Base-by-base conservation (phyloP, 1,284 basidiomycete genomes). In the Gomphus sp. region DNA sequence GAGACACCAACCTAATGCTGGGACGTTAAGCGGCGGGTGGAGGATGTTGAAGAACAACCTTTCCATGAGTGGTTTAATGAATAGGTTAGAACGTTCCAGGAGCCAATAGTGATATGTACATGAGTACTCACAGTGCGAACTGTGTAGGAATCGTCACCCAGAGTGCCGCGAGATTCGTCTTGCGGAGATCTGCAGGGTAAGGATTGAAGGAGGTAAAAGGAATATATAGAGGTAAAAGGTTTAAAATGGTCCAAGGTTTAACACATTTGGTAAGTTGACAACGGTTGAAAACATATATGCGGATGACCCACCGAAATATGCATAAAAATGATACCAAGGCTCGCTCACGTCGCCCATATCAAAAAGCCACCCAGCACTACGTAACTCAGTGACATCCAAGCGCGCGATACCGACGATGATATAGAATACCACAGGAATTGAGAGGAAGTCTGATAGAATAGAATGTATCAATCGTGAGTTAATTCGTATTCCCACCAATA, bases 1-100 rank as follows among this genome's bases (percentile, higher is more conserved):
- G 36, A 25, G 51, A 25, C 41, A 64, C 76, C 56, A 64, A 80
- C 93, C 88, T 10, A 99, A 76, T 6, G 95, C 93, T 2, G 96
- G 96, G 2, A 98, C 91, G 64, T 96, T 96, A 56, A 96, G 75
- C 43, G 93, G 93, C 10, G 97, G 95, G 69, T 98, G 96, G 11
- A 99, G 73, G 56, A 98, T 86, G 63, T 97, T 93, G 72, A 96
- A 95, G 70, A 95, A 94, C 44, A 94, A 62, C 59, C 86, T 45
- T 45, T n/a, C n/a, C n/a, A n/a, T n/a, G n/a, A n/a, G n/a, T n/a
- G n/a, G 44, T 10, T 36, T n/a, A 25, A 10, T 45, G 18, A 22
- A 11, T 45, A 36, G 34, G 10, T 36, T 10, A 10, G 34, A 6
- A 36, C n/a, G n/a, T n/a, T n/a, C n/a, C n/a, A 36, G 34, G 6